A percentile compares a stretch with the other conserved stretches of the same genome.
phyloP scores from a whole-genome alignment of 768 basidiomycete genomes.

The Flagelloscypha sp. region DNA sequence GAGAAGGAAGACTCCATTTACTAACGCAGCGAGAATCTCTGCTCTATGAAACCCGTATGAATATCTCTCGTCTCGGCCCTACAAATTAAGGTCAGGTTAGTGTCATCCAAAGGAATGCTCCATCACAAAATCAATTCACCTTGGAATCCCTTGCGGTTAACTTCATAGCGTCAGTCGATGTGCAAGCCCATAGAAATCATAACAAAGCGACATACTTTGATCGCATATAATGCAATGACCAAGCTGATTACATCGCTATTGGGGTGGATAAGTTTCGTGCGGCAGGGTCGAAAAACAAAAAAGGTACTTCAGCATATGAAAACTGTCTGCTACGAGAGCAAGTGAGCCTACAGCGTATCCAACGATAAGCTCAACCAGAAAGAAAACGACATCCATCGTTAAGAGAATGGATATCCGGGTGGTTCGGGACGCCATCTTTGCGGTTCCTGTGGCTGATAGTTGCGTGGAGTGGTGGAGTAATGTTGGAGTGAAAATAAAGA shows the following conservation, averaged over 20 bases:
- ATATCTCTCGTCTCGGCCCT: slow-evolving; percentile 77
- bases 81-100: too few species aligned
- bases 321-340: slow-evolving; percentile 92
- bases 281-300: slow-evolving; percentile 1
- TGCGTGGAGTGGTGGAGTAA: slow-evolving; percentile 17
- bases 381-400: slow-evolving; percentile 79
- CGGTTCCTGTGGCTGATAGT: neutral
- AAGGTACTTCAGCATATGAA: slow-evolving; percentile 96
- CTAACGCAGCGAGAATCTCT: slow-evolving; percentile 87
- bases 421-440: slow-evolving; percentile 52
- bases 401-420: slow-evolving; percentile 70
- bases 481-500: slow-evolving; percentile 3
- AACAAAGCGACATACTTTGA: slow-evolving; percentile 55
- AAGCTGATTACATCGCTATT: slow-evolving; percentile 93
- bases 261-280: slow-evolving; percentile 10
- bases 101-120: too few species aligned
- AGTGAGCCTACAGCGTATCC: slow-evolving; percentile 96
- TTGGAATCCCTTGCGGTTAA: slow-evolving; percentile 50
- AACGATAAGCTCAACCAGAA: slow-evolving; percentile 76
- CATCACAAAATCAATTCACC: too few species aligned
- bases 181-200: too few species aligned
- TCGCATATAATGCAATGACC: slow-evolving; percentile 90
- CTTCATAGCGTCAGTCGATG: too few species aligned
- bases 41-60: slow-evolving; percentile 99
- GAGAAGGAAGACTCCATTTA: slow-evolving; percentile 91